Evolutionary conservation across 805 yeast species (phyloP).

Genomic region (Lachancea nothofagi): DNA sequence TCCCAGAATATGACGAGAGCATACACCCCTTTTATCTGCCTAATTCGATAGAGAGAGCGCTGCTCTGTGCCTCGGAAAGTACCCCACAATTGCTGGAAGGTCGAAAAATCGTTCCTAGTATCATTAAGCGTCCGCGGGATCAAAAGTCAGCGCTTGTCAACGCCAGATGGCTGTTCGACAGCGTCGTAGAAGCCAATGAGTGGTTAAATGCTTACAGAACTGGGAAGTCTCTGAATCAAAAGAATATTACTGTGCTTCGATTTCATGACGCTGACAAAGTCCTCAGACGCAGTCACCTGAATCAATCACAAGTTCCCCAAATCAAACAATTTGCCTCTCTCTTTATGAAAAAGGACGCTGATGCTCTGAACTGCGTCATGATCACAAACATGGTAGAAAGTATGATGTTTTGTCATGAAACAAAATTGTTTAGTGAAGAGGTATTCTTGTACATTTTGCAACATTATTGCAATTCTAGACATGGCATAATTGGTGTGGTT

Average conservation of each 20-base stretch:
- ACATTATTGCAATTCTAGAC: slow-evolving; percentile 15
- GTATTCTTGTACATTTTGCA: slow-evolving; percentile 26
- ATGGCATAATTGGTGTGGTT: slow-evolving; percentile 13
- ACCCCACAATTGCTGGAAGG: slow-evolving; percentile 21
- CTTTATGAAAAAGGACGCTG: slow-evolving; percentile 7
- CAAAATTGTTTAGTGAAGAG: slow-evolving; percentile 33
- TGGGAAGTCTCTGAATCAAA: neutral
- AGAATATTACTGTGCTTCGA: slow-evolving; percentile 4
- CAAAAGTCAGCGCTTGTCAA: slow-evolving; percentile 9
- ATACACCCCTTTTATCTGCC: slow-evolving; percentile 29
- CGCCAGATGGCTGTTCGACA: slow-evolving; percentile 14
- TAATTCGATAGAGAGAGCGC: slow-evolving; percentile 20
- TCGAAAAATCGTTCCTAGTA: slow-evolving; percentile 16
- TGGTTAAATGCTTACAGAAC: slow-evolving; percentile 19
- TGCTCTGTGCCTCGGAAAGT: slow-evolving; percentile 19
- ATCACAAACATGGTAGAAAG: slow-evolving; percentile 6
- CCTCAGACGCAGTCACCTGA: slow-evolving; percentile 14
- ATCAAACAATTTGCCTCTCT: slow-evolving; percentile 11
- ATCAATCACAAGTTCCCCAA: slow-evolving; percentile 10
- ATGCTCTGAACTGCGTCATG: slow-evolving; percentile 10
- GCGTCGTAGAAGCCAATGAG: slow-evolving; percentile 14
- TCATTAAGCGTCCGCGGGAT: slow-evolving; percentile 10
- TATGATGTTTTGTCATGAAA: slow-evolving; percentile 1
- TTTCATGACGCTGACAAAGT: slow-evolving; percentile 6
- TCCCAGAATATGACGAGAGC: slow-evolving; percentile 19